Evolutionary conservation across 148 eudicot species (phyloP).

Genomic region (Rhododendron molle): DNA sequence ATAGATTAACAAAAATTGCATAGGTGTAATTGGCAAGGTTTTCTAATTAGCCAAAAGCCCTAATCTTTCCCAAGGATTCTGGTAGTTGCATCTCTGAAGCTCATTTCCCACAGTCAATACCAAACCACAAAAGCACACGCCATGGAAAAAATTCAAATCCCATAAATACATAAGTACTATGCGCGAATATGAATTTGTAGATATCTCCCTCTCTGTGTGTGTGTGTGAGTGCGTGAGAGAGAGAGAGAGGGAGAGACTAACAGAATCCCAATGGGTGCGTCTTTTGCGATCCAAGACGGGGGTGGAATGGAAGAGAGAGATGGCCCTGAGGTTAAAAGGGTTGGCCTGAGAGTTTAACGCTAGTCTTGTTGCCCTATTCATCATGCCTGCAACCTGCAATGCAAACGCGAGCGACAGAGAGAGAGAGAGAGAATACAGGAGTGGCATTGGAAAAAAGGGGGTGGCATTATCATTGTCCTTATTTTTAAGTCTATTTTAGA

Average conservation of each 20-base stretch:
- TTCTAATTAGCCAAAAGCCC: slow-evolving; percentile 3
- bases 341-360: slow-evolving; percentile 23
- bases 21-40: not conserved
- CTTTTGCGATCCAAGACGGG: slow-evolving; percentile 60
- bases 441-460: too few species aligned
- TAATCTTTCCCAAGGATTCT: not conserved
- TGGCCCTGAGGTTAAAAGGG: slow-evolving; percentile 37
- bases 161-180: not conserved
- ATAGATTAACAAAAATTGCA: not conserved
- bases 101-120: not conserved
- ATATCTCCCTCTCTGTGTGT: not conserved
- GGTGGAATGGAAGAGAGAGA: slow-evolving; percentile 59
- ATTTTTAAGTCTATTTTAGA: too few species aligned
- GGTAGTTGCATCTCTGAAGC: not conserved
- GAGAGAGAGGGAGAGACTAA: slow-evolving; percentile 19
- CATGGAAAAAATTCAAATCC: slow-evolving; percentile 1
- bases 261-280: slow-evolving; percentile 54
- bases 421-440: not conserved
- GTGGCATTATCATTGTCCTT: too few species aligned
- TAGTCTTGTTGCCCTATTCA: slow-evolving; percentile 46
- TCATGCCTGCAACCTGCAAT: not conserved
- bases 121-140: not conserved
- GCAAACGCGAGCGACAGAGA: not conserved
- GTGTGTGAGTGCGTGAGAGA: not conserved
- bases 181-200: not conserved